Conservation (phyloP, 371 early-diverging fungal genomes). For the Mucor piriformis region DNA sequence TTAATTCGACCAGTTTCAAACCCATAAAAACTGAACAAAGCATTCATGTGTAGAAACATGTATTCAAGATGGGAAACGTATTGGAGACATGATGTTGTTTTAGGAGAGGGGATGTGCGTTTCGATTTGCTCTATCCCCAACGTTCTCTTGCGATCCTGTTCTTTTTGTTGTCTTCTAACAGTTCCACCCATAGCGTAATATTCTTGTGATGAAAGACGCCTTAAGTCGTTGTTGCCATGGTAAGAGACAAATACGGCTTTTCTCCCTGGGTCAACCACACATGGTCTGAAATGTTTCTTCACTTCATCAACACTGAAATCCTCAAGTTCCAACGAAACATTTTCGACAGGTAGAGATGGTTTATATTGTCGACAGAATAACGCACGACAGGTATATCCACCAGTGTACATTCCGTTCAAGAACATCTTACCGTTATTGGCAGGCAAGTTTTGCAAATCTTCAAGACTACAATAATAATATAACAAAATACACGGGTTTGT, state of each 20-base stretch:
- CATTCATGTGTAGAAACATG: neutral
- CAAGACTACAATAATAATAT: too few species aligned
- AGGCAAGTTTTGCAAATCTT: slow-evolving; percentile 1
- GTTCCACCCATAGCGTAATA: neutral
- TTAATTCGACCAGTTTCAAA: neutral
- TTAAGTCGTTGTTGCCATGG: neutral
- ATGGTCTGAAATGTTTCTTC: slow-evolving; percentile 8
- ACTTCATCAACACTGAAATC: slow-evolving; percentile 3
- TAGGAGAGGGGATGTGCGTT: neutral
- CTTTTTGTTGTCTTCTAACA: too few species aligned
- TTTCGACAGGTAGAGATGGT: too few species aligned
- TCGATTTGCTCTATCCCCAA: neutral
- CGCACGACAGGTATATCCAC: neutral
- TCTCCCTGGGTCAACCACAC: slow-evolving; percentile 1
- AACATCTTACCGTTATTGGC: slow-evolving; percentile 1
- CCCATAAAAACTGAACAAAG: neutral
- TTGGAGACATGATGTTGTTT: neutral
- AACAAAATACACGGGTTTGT: too few species aligned
- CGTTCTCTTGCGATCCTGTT: neutral
- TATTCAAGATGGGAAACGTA: neutral
- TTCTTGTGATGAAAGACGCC: neutral
- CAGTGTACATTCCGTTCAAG: neutral
- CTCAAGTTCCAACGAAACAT: neutral
- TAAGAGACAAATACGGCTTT: neutral
- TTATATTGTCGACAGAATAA: neutral